Base-by-base conservation (phyloP, 805 yeast genomes). In the Brettanomyces naardenensis region DNA sequence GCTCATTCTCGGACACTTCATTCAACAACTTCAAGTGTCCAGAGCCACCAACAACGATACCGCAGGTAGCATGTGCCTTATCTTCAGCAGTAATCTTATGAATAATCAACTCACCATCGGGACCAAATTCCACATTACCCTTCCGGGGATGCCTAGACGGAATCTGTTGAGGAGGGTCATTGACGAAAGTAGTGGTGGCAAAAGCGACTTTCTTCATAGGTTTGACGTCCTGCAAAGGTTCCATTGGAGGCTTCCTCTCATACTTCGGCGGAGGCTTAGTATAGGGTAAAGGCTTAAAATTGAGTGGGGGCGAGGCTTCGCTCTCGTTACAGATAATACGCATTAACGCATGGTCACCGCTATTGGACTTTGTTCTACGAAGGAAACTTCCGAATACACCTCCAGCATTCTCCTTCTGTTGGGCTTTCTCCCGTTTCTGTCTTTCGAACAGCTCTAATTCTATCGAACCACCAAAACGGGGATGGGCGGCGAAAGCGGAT, bases 131-230 rank as follows among this genome's bases (percentile, higher is more conserved):
- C 18, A 80, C 88, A 52, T 86, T 81, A 6, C 97, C 96, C 48
- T 71, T 69, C 46, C 80, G 68, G 5, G 97, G 96, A 42, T 69
- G 71, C 52, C 95, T 65, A 2, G 95, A 82, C 2, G 97, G 97
- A 43, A 89, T 83, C 54, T 88, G 95, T 53, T 89, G 97, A 1
- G 95, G 95, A 2, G 97, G 97, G 57, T 89, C 96, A 44, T 66
- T 68, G 0, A 68, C 69, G 43, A 87, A 72, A 37, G 80, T 75
- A 36, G 83, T 83, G 4, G 86, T 68, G 0, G 92, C 87, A 58
- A 89, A 89, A 0, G 77, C 71, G 4, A 87, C 95, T 43, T 89
- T 65, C 45, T 73, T 69, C 54, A 84, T 62, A 13, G 54, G 65
- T 49, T 44, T 53, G 6, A 60, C 39, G 7, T 46, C 51, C 27